Percentiles rank a stretch among this genome's conserved stretches.
Conservation (phyloP, 305 asterid species). For the Plantago lanceolata region DNA sequence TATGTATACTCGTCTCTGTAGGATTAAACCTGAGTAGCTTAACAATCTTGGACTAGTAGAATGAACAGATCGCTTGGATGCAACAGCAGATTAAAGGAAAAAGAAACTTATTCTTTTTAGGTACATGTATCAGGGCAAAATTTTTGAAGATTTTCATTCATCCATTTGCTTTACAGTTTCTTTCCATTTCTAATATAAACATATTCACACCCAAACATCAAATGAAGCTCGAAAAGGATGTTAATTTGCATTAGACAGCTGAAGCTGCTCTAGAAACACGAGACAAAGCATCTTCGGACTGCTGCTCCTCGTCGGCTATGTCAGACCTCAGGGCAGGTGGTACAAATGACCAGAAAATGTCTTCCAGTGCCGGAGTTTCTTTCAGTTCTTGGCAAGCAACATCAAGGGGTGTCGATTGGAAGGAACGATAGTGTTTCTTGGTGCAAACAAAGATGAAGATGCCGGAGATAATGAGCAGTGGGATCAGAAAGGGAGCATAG, state of each 20-base stretch:
- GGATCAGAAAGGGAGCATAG: slow-evolving; percentile 45
- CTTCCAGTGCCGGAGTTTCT: slow-evolving; percentile 64
- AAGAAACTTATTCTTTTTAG: too few species aligned
- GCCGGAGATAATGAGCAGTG: slow-evolving; percentile 51
- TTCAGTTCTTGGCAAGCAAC: slow-evolving; percentile 59
- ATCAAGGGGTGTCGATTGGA: slow-evolving; percentile 62
- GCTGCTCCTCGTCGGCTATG: slow-evolving; percentile 60
- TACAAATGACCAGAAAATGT: slow-evolving; percentile 50
- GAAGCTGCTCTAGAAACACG: slow-evolving; percentile 39
- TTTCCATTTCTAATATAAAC: neutral
- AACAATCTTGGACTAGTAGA: too few species aligned
- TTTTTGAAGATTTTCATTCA: too few species aligned
- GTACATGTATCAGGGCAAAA: too few species aligned
- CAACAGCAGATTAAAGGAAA: too few species aligned
- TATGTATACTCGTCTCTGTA: too few species aligned
- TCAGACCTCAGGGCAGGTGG: slow-evolving; percentile 66
- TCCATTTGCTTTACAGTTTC: neutral
- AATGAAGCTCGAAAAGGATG: neutral
- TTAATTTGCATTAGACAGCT: slow-evolving; percentile 3
- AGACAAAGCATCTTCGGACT: slow-evolving; percentile 64
- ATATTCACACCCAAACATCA: neutral
- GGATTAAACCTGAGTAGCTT: too few species aligned
- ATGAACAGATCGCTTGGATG: too few species aligned
- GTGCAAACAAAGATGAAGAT: slow-evolving; percentile 44
- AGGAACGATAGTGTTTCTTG: slow-evolving; percentile 58